A percentile compares a stretch with the other conserved stretches of the same genome.
These are phyloP conservation scores for Lipomyces lipofer DNA, from an alignment of 805 yeast genomes.

Conservation along the genomic window DNA sequence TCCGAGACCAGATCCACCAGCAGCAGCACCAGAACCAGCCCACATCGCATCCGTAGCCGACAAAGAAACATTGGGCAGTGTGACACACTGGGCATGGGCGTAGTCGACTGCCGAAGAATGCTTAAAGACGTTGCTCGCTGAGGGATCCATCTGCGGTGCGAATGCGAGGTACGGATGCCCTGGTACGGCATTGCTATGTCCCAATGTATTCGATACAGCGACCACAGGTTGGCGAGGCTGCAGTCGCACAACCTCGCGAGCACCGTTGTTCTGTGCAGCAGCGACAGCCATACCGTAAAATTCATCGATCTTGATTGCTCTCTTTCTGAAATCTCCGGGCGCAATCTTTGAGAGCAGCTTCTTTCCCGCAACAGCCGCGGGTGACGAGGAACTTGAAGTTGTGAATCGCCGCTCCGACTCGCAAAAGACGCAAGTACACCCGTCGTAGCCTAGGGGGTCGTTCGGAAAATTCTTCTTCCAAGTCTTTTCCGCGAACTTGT, in stretches of 20 bases:
- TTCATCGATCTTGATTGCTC: slow-evolving; percentile 4
- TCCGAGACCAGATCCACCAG: too few relatives aligned
- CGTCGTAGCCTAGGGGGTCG: slow-evolving; percentile 9
- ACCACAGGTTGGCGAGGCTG: neutral
- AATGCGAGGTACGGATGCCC: slow-evolving; percentile 10
- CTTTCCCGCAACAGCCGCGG: neutral
- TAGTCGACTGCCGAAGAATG: slow-evolving; percentile 3
- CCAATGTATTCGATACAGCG: neutral
- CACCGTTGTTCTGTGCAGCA: slow-evolving; percentile 4
- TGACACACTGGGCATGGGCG: neutral
- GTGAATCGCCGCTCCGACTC: slow-evolving; percentile 8
- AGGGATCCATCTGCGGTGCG: neutral
- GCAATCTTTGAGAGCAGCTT: neutral
- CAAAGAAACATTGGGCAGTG: too few relatives aligned
- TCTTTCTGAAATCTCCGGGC: neutral
- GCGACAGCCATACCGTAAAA: slow-evolving; percentile 7
- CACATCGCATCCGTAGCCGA: too few relatives aligned
- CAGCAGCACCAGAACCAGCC: too few relatives aligned
- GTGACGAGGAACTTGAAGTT: neutral
- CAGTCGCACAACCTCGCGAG: slow-evolving; percentile 5
- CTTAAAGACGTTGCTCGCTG: neutral
- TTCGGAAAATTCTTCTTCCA: slow-evolving; percentile 3
- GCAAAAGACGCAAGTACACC: slow-evolving; percentile 18
- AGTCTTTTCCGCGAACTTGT: neutral
- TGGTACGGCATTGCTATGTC: neutral